A percentile compares a stretch with the other conserved stretches of the same genome.
These are phyloP conservation scores for Tripidium arundinaceum DNA, from an alignment of 202 grass and related monocot species.

Conservation along the genomic window DNA sequence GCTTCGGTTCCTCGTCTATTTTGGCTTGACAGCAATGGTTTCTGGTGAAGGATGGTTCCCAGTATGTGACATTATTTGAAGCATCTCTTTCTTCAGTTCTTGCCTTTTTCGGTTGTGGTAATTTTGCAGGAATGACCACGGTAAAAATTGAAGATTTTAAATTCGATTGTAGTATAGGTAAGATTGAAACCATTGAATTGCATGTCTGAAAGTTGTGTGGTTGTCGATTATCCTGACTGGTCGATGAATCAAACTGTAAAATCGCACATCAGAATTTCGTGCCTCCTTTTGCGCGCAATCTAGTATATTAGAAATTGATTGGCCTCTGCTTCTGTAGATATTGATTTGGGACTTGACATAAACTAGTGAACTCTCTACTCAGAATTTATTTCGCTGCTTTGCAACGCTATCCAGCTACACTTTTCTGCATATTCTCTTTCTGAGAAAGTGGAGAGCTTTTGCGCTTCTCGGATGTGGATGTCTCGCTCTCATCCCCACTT, in stretches of 20 bases:
- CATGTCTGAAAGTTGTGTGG: not conserved
- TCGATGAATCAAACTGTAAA: not conserved
- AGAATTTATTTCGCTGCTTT: not conserved
- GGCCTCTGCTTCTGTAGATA: not conserved
- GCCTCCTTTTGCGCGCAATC: not conserved
- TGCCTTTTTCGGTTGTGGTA: not conserved
- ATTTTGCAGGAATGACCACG: not conserved
- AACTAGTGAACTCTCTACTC: not conserved
- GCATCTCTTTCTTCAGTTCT: not conserved
- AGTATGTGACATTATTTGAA: too few relatives aligned
- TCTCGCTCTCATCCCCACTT: constrained; percentile 2
- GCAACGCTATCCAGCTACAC: not conserved
- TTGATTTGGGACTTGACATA: not conserved
- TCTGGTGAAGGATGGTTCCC: not conserved
- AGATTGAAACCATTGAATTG: not conserved
- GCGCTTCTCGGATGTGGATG: constrained; percentile 5
- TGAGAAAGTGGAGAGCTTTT: not conserved
- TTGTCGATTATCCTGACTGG: not conserved
- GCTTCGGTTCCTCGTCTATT: not conserved
- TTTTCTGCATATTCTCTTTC: constrained; percentile 31
- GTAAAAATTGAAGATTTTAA: not conserved
- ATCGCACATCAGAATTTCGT: not conserved
- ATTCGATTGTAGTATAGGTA: not conserved
- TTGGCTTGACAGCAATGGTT: not conserved
- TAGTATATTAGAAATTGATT: not conserved